A percentile compares a stretch with the other conserved stretches of the same genome.
These are phyloP conservation scores for Lodderomyces oxycetoniae DNA, from an alignment of 1,139 yeast genomes.

Conservation along the genomic window DNA sequence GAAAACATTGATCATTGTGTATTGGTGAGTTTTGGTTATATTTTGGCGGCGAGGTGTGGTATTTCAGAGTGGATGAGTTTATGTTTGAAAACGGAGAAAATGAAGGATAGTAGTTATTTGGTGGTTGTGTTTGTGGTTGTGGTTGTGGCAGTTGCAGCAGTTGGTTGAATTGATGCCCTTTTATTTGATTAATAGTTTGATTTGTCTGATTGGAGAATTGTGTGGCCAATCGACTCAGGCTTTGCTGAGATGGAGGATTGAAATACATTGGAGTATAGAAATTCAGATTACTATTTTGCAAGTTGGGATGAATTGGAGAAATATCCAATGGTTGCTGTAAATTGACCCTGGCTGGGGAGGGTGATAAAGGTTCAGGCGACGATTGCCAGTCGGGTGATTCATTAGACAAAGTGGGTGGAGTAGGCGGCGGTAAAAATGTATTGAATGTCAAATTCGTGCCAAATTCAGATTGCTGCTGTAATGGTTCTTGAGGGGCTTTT, in stretches of 20 bases:
- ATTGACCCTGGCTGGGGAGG: slow-evolving; percentile 23
- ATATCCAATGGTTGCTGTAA: slow-evolving; percentile 8
- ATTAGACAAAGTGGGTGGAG: slow-evolving; percentile 36
- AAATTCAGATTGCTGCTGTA: slow-evolving; percentile 9
- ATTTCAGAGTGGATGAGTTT: slow-evolving; percentile 31
- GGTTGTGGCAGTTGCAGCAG: slow-evolving; percentile 24
- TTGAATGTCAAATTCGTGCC: slow-evolving; percentile 14
- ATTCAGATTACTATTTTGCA: slow-evolving; percentile 15
- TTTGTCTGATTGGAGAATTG: slow-evolving; percentile 5
- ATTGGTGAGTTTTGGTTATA: slow-evolving; percentile 9
- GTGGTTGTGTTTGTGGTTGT: slow-evolving; percentile 16
- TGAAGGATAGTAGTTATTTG: slow-evolving; percentile 11
- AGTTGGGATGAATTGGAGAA: slow-evolving; percentile 27
- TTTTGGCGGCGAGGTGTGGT: slow-evolving; percentile 24
- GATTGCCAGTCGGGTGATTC: slow-evolving; percentile 38
- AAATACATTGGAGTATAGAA: slow-evolving; percentile 42
- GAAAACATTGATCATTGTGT: slow-evolving; percentile 7
- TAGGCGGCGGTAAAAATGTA: slow-evolving; percentile 41
- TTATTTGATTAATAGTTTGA: slow-evolving; percentile 8
- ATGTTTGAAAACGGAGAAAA: slow-evolving; percentile 27
- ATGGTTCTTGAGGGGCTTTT: slow-evolving; percentile 5
- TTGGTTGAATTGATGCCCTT: slow-evolving; percentile 13
- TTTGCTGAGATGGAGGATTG: slow-evolving; percentile 9
- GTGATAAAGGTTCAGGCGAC: slow-evolving; percentile 42
- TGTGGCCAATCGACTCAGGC: slow-evolving; percentile 1